Base-by-base conservation (phyloP, 192 early-diverging fungal species). In the Coemansia sp. region DNA sequence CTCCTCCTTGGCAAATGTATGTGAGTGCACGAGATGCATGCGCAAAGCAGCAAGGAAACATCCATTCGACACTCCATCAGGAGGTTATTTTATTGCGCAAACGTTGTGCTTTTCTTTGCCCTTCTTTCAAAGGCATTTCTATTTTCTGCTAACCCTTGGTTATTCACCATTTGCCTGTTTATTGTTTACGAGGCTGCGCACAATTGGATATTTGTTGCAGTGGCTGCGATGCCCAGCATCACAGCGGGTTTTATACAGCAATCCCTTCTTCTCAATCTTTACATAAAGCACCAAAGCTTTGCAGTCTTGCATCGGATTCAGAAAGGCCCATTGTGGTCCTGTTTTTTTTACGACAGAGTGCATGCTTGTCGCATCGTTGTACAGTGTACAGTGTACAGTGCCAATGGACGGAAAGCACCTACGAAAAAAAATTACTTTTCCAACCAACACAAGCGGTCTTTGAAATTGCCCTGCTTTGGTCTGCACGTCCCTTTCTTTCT, bases 191-290 rank as follows among this genome's bases (percentile, higher is more conserved):
- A 52, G 23, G 23, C 49, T 52, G 49, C 46, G 20, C 24, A 53
- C 51, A 53, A 53, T 53, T 53, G 51, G 51, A 53, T 53, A 53
- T 53, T 26, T 53, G 51, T 53, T 53, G 51, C 24, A 21, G 51
- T 30, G 51, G 24, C 51, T 23, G 24, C 24, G 39, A 1, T 14
- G 39, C 39, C 38, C 39, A 30, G 30, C 30, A 30, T 3, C 3
- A 30, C 30, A 30, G 30, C 30, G 30, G 30, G 3, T 30, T 30
- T 30, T 30, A 30, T 3, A 30, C 46, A 21, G 8, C 46, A 18
- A 49, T 49, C 46, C 46, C 46, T 21, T 18, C 20, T 21, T 6
- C 16, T 9, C 20, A 4, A 18, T 21, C 16, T 49, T 53, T 26
- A 12, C 51, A 53, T 21, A 53, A 53, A 53, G 51, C 21, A 21